Base-by-base conservation (phyloP, 176 grass and related monocot species). In the Panicum miliaceum region DNA sequence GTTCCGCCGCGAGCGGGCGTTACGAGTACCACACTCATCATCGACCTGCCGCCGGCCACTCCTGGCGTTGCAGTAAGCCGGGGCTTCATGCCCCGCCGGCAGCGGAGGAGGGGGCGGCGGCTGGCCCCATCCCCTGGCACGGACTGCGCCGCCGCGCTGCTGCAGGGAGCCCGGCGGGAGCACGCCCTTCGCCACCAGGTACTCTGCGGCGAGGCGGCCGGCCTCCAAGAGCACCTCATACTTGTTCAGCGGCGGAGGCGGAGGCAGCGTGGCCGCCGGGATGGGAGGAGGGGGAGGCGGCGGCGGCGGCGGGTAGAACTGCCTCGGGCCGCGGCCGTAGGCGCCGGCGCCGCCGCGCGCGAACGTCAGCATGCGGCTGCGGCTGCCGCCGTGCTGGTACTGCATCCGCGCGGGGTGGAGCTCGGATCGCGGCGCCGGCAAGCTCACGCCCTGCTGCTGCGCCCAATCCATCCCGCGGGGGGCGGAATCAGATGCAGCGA, bases 191-290 rank as follows among this genome's bases (percentile, higher is more conserved):
- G 88, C 76, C 82, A 99, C 91, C 40, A 99, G 84, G 86, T 96
- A 96, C 88, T 99, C 93, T 7, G 96, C 90, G 4, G 93, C 96
- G 14, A 99, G 96, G 45, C 96, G 93, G 14, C 96, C 93, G 11
- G 96, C 96, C 69, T 94, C 93, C 76, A 94, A 91, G 48, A 99
- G 83, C 82, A 99, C 91, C 83, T 94, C 93, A 5, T 87, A 85
- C 86, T 94, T 99, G 72, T 78, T 83, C 23, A 45, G 51, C 37
- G 29, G 79, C 52, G 52, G 47, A 14, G 40, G 36, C 26, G 37
- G 68, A 7, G 32, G 76, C 71, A 43, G 60, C 3, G 41, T 8
- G 7, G 60, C 75, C 43, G 52, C 51, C 11, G 62, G 75, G 40
- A 61, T 59, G 7, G 67, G 59, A 4, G 71, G n/a, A n/a, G n/a